Base-by-base conservation (phyloP, 73 alveolate genomes). In the Tetrahymena malaccensis region DNA sequence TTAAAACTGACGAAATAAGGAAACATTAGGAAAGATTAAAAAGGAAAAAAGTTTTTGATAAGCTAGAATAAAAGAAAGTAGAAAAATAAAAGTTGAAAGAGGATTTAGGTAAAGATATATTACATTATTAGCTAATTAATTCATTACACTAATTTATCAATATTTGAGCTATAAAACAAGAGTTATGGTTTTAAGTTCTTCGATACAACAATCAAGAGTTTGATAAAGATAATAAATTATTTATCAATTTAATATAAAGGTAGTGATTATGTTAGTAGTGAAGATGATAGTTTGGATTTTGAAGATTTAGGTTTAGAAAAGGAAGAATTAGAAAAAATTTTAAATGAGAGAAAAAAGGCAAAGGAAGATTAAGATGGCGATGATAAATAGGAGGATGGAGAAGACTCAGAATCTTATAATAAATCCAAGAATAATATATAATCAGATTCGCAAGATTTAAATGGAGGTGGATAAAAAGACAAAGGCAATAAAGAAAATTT, bases 1-100 rank as follows among this genome's bases (percentile, higher is more conserved):
- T 95, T 2, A 95, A 95, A 85, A 70, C 97, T 50, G 97, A 95
- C 34, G 97, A 95, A 34, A 94, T 95, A 85, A 43, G 97, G 55
- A 95, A 95, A 89, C 97, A 95, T 95, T 95, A 95, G 55, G 97
- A 95, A 35, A 95, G 97, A 44, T 85, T 95, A 1, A 95, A 95
- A 22, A 95, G 94, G 27, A 95, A 85, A 19, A 95, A 95, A 93
- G 94, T 95, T 31, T 95, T 95, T 95, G 97, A 95, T 50, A 95
- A 89, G 22, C 44, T 95, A 35, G 97, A 95, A 95, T 89, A 95
- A 35, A 95, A 95, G 55, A 44, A 93, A 50, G 97, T 95, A 43
- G 97, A 95, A 95, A 95, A 95, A 21, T 95, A 95, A 55, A 95
- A 94, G 93, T 43, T 95, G 21, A 95, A 57, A 95, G 97, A 95